Evolutionary conservation across 2,329 filamentous ascomycete species (phyloP), one percentile per base, ranked within the genome.

Genomic region (Podosphaera fusca): DNA sequence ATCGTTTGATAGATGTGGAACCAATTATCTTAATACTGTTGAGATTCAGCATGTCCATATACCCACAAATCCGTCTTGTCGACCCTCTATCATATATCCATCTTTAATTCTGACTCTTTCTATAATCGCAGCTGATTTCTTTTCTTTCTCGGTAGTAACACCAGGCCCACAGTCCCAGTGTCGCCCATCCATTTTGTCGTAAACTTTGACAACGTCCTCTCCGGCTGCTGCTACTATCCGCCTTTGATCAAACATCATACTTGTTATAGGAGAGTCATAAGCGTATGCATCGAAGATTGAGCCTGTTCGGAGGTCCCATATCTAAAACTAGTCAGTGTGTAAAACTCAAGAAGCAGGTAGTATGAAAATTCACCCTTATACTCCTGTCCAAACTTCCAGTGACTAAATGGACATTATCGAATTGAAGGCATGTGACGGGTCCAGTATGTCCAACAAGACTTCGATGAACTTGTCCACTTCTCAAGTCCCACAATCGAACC

Each of bases 101-200:
- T 98, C 92, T 70, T 87, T 87, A 67, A 96, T 83, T 62, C 89
- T 79, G 58, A 96, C 90, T 59, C 79, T 80, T 70, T 96, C 89
- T 29, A 98, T 82, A 58, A 83, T 75, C 12, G 81, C 77, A 5
- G 82, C 77, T 57, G 73, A 75, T 63, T 79, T 81, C 10, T 77
- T 79, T 58, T 80, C 77, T 56, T 84, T 81, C 29, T 81, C 79
- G 59, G 82, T 82, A 2, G 75, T 76, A 53, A 85, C 80, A 40
- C 89, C 90, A 2, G 87, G 82, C 56, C 92, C 92, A 70, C 89
- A 95, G 69, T 95, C 87, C 92, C 92, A 98, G 70, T 96, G 92
- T 60, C 87, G 76, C 46, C 88, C 88, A 67, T 98, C 92, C 2
- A 87, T 83, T 75, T 96, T 96, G 72, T 98, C 92, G 72, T 96